Evolutionary conservation across 495 filamentous ascomycete genomes (phyloP).

Genomic region (Neurospora tetrasperma): DNA sequence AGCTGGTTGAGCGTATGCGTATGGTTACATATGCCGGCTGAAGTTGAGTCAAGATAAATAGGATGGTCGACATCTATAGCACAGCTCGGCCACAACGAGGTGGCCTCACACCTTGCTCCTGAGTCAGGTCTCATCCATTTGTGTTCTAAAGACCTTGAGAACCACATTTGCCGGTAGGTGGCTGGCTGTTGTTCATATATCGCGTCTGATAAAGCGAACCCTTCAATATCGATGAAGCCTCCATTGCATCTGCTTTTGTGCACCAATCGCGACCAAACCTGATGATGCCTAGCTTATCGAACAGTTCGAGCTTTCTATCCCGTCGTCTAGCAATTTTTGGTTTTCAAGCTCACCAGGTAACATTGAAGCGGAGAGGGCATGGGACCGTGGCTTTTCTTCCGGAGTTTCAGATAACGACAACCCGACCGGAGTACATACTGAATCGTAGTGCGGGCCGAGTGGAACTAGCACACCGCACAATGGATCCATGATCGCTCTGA

Average conservation of each 20-base stretch:
- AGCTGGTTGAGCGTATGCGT: neutral
- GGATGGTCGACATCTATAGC: neutral
- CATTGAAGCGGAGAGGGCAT: neutral
- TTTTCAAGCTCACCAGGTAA: neutral
- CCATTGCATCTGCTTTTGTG: neutral
- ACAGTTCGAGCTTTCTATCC: neutral
- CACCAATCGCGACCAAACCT: neutral
- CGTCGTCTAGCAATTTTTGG: neutral
- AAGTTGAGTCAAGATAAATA: neutral
- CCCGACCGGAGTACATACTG: neutral
- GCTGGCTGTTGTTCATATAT: neutral
- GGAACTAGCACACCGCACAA: neutral
- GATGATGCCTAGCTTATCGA: neutral
- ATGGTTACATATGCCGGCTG: neutral
- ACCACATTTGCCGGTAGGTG: neutral
- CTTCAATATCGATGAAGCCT: neutral
- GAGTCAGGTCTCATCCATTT: neutral
- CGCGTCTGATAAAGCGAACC: neutral
- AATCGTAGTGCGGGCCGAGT: neutral
- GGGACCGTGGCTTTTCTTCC: neutral
- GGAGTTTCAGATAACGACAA: neutral
- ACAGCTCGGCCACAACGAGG: neutral
- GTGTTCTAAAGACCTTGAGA: neutral
- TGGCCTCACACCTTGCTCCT: neutral
- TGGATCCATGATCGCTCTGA: neutral